phyloP scores from a whole-genome alignment of 208 protist genomes.

The Crithidia fasciculata region DNA sequence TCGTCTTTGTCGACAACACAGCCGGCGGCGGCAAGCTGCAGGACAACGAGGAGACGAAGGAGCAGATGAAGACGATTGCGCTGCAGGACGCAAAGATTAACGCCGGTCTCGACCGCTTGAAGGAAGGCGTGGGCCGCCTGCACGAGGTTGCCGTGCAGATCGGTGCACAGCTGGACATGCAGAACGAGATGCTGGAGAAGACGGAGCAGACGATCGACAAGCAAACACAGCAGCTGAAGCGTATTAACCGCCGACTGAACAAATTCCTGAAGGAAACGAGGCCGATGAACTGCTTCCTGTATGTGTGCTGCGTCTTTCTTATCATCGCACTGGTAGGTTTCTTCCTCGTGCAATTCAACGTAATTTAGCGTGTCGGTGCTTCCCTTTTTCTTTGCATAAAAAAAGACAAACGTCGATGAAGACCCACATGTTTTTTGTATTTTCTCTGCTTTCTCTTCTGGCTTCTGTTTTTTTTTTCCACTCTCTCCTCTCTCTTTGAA shows the following conservation, averaged over 20 bases:
- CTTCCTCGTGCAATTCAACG: conserved; percentile 73
- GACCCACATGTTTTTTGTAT: too few species aligned
- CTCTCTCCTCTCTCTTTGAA: too few species aligned
- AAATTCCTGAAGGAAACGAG: conserved; percentile 65
- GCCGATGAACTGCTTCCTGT: conserved; percentile 71
- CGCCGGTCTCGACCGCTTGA: conserved; percentile 61
- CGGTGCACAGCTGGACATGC: conserved; percentile 67
- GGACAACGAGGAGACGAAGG: conserved; percentile 60
- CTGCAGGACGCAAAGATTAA: conserved; percentile 74
- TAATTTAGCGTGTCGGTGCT: conserved; percentile 38
- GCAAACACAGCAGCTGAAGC: conserved; percentile 49
- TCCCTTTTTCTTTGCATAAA: background rate
- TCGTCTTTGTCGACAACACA: conserved; percentile 52
- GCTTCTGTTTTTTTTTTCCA: background rate
- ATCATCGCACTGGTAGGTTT: conserved; percentile 69
- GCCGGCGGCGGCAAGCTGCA: conserved; percentile 70
- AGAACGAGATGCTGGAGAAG: conserved; percentile 70
- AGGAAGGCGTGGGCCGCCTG: conserved; percentile 57
- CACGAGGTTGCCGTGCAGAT: conserved; percentile 63
- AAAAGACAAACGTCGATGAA: too few species aligned
- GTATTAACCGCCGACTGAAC: conserved; percentile 57
- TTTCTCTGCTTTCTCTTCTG: background rate
- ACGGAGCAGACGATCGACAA: conserved; percentile 68
- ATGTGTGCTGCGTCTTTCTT: conserved; percentile 63
- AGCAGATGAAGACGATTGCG: conserved; percentile 68